Percentiles rank a stretch among this genome's conserved stretches.
These are phyloP conservation scores for Pythium pectinolyticum DNA, from an alignment of 352 stramenopile genomes.

Conservation along the genomic window DNA sequence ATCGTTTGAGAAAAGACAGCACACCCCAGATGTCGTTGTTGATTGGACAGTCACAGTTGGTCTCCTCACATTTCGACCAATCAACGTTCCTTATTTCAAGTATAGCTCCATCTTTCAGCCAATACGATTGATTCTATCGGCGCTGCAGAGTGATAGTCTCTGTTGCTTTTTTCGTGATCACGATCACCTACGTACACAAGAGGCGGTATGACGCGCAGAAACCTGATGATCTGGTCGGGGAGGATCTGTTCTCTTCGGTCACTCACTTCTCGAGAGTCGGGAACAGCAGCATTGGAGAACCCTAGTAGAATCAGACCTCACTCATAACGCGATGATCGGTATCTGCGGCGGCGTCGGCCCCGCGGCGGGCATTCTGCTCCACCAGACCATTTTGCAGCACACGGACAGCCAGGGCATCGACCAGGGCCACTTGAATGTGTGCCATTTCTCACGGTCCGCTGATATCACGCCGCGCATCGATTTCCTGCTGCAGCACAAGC, in stretches of 20 bases:
- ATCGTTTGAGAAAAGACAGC: constrained; percentile 1
- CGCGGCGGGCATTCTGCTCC: constrained; percentile 49
- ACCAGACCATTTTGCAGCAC: constrained; percentile 52
- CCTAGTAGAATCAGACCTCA: neutral
- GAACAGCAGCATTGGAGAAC: neutral
- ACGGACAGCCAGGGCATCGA: constrained; percentile 48
- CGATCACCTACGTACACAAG: neutral
- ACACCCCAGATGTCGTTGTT: neutral
- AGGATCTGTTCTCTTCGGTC: neutral
- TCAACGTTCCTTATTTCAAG: neutral
- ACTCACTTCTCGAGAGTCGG: neutral
- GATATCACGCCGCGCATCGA: constrained; percentile 41
- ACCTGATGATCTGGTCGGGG: neutral
- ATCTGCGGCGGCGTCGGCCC: constrained; percentile 52
- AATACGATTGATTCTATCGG: neutral
- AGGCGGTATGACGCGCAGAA: neutral
- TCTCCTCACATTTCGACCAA: neutral
- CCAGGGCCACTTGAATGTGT: constrained; percentile 49
- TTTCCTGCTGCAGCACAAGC: constrained; percentile 34
- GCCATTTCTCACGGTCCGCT: constrained; percentile 44
- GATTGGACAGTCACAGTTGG: neutral
- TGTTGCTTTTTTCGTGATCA: neutral
- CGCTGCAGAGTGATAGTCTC: neutral
- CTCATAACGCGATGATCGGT: constrained; percentile 34
- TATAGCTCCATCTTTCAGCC: neutral